phyloP scores from a whole-genome alignment of 176 grass and related monocot genomes.

The Poa pratensis region DNA sequence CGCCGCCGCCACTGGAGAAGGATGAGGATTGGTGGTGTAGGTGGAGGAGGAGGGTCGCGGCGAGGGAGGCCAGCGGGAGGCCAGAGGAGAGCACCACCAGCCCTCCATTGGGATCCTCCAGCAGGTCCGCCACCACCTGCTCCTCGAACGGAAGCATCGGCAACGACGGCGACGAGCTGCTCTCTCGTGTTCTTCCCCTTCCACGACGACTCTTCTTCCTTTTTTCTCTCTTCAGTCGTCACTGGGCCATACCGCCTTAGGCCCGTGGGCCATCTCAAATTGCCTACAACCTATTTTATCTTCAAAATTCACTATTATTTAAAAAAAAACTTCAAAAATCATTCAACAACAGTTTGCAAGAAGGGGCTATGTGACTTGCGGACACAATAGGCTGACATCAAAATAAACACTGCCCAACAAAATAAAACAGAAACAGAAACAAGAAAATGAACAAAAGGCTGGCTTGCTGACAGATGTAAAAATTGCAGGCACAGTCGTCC shows the following conservation, averaged over 20 bases:
- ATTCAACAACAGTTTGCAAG: neutral
- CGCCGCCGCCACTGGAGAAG: conserved; percentile 20
- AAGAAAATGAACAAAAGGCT: neutral
- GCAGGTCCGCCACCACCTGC: conserved; percentile 74
- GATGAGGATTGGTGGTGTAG: conserved; percentile 54
- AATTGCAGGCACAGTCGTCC: neutral
- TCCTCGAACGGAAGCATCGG: conserved; percentile 69
- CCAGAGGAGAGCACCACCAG: conserved; percentile 77
- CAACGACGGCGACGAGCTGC: neutral
- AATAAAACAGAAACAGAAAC: neutral
- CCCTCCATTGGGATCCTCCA: conserved; percentile 85
- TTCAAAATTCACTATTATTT: too few relatives aligned
- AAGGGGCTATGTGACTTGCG: neutral
- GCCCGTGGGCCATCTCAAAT: neutral
- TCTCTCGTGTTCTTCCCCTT: neutral
- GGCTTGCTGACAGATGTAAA: neutral
- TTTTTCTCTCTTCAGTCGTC: neutral
- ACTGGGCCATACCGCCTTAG: neutral
- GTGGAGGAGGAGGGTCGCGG: conserved; percentile 65
- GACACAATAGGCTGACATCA: neutral
- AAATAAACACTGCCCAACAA: neutral
- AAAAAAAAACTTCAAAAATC: neutral
- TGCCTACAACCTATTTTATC: neutral
- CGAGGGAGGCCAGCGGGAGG: conserved; percentile 65
- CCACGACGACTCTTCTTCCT: neutral